Evolutionary conservation across 140 eudicot genomes (phyloP), one percentile per base, ranked within the genome.

Genomic region (Flaveria floridana): DNA sequence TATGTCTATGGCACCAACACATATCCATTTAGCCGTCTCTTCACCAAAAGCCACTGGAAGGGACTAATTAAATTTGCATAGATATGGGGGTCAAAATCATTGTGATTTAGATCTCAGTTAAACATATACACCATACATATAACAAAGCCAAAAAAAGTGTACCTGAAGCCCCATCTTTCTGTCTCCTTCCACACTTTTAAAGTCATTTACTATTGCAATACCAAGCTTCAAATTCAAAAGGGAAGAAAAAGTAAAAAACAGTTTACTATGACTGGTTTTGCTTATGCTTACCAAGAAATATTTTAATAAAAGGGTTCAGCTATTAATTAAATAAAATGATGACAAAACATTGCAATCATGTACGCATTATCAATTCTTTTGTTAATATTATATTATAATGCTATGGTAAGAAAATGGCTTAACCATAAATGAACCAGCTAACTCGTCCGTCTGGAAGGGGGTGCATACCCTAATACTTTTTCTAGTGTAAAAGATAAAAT

Each of bases 31-130:
- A 62, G 97, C 97, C 77, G 96, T 76, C 82, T 94, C 99, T 71
- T 83, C 64, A 56, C 99, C 99, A 88, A 94, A 94, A 82, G 96
- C 99, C 75, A 94, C 99, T 0, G 97, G 99, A 80, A 94, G 86
- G 28, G 99, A 94, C 99, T 94, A 87, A 14, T 74, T 44, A 86
- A 16, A 81, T 25, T 34, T 34, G 41, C 41, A 86, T 51, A 66
- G 14, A 86, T 46, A 41, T 20, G 28, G 30, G 70, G 65, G 57
- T 77, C 57, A 72, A 67, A 74, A 69, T 25, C 72, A 53, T 50
- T 41, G 21, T 67, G 28, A 58, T 44, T 71, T 44, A 67, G 21
- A 66, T 65, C 44, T 13, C 12, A 15, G 50, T 57, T 18, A 11
- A 66, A 50, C 39, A 61, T 67, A 28, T 28, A 3, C 37, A 28